phyloP scores from a whole-genome alignment of 169 alveolate species.

The Plasmodium sp. region DNA sequence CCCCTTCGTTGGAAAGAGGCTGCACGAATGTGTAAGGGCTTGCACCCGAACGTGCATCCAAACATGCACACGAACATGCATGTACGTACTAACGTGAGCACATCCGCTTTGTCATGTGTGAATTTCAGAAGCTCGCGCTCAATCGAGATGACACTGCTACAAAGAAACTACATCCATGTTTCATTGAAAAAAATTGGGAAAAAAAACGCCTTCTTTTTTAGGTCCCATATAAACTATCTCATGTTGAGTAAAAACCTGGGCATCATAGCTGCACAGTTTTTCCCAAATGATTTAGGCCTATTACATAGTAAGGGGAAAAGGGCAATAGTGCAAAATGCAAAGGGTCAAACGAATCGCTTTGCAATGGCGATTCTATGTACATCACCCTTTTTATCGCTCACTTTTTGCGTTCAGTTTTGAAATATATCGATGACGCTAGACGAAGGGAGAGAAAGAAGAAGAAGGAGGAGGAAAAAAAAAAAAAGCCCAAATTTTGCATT shows the following conservation, averaged over 20 bases:
- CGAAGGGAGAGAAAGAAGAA: background rate
- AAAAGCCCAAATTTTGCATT: background rate
- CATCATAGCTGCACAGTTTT: conserved; percentile 18
- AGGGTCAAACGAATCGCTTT: background rate
- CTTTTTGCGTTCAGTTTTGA: conserved; percentile 1
- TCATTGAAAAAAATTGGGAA: background rate
- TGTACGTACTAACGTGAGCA: background rate
- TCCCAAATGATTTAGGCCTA: conserved; percentile 22
- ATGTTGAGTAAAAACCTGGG: conserved; percentile 42
- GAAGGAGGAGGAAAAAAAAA: background rate
- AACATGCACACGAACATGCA: background rate
- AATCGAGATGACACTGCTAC: background rate
- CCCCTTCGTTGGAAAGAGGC: background rate
- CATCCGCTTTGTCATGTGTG: background rate
- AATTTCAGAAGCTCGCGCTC: background rate
- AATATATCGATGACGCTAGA: conserved; percentile 21
- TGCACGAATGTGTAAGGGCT: background rate
- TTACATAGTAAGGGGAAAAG: conserved; percentile 14
- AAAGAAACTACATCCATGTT: background rate
- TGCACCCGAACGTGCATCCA: background rate
- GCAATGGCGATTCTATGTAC: background rate
- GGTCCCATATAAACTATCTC: conserved; percentile 25
- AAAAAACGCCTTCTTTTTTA: conserved; percentile 6
- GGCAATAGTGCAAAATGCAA: background rate
- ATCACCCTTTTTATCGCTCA: background rate